These are phyloP conservation scores for Calvatia gigantea DNA, from an alignment of 768 basidiomycete species.

Conservation along the genomic window DNA sequence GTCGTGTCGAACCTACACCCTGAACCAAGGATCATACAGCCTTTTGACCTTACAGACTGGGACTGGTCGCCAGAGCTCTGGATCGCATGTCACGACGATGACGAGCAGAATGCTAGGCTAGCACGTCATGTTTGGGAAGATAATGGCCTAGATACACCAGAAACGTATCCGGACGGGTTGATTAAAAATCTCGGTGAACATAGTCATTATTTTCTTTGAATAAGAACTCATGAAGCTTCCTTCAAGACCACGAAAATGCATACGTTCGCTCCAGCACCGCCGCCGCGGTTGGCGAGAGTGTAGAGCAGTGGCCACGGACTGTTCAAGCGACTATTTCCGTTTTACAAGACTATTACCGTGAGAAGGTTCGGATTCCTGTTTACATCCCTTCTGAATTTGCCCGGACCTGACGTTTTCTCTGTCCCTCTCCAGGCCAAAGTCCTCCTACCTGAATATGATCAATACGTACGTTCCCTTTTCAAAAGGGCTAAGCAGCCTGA, in stretches of 20 bases:
- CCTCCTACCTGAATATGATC: conserved; percentile 87
- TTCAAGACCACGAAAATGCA: conserved; percentile 68
- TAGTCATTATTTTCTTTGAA: not conserved
- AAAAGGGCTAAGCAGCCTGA: not conserved
- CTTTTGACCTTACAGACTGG: conserved; percentile 90
- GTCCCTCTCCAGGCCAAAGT: conserved; percentile 61
- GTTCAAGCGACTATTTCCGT: conserved; percentile 42
- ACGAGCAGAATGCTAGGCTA: conserved; percentile 82
- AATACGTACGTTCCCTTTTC: conserved; percentile 58
- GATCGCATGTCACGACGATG: conserved; percentile 83
- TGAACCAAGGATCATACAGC: conserved; percentile 38
- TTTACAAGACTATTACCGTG: conserved; percentile 74
- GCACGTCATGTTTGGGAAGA: conserved; percentile 91
- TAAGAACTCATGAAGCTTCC: not conserved
- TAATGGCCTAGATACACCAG: conserved; percentile 86
- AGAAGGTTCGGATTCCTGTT: conserved; percentile 51
- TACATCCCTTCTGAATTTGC: not conserved
- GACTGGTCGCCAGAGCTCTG: conserved; percentile 91
- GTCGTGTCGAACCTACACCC: not conserved
- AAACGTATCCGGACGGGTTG: conserved; percentile 55
- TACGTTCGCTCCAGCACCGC: conserved; percentile 78
- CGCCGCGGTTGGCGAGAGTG: conserved; percentile 71
- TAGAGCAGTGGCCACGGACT: conserved; percentile 65
- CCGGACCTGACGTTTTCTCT: not conserved
- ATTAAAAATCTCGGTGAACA: conserved; percentile 65